Conservation (phyloP, 2,329 filamentous ascomycete genomes). For the Pyrenochaeta sp. region DNA sequence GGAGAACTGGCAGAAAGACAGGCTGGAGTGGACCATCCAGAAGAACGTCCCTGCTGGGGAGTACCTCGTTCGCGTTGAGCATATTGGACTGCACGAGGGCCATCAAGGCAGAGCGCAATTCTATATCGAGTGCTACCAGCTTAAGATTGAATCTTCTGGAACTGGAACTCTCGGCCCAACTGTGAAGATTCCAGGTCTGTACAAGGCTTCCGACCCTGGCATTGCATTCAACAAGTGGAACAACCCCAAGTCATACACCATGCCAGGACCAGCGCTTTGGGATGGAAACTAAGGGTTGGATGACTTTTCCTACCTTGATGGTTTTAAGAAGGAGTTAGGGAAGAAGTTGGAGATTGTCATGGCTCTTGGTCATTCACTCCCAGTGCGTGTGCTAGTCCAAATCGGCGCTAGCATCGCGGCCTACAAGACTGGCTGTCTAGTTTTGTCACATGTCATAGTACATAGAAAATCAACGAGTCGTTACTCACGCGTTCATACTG, state of each 20-base stretch:
- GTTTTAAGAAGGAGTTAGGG: no score
- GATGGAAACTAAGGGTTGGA: constrained; percentile 15
- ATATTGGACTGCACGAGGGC: constrained; percentile 43
- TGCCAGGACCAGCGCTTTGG: constrained; percentile 42
- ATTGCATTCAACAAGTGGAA: constrained; percentile 57
- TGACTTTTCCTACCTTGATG: no score
- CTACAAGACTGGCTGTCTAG: no score
- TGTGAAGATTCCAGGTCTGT: constrained; percentile 59
- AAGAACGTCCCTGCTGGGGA: constrained; percentile 50
- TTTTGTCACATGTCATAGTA: no score
- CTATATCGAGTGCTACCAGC: constrained; percentile 52
- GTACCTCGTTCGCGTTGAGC: constrained; percentile 47
- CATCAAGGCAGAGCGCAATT: constrained; percentile 42
- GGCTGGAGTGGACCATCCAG: constrained; percentile 55
- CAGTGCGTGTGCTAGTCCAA: no score
- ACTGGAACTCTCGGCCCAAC: constrained; percentile 53
- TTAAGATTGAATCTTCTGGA: constrained; percentile 54
- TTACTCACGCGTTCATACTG: no score
- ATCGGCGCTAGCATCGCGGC: no score
- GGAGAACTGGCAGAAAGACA: constrained; percentile 50
- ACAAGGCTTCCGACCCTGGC: constrained; percentile 56
- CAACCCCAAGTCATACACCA: constrained; percentile 40
- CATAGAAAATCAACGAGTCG: no score
- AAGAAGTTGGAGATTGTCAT: no score
- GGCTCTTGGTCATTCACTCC: no score